Conservation (phyloP, 495 filamentous ascomycete genomes). For the Bryoglossum gracile region DNA sequence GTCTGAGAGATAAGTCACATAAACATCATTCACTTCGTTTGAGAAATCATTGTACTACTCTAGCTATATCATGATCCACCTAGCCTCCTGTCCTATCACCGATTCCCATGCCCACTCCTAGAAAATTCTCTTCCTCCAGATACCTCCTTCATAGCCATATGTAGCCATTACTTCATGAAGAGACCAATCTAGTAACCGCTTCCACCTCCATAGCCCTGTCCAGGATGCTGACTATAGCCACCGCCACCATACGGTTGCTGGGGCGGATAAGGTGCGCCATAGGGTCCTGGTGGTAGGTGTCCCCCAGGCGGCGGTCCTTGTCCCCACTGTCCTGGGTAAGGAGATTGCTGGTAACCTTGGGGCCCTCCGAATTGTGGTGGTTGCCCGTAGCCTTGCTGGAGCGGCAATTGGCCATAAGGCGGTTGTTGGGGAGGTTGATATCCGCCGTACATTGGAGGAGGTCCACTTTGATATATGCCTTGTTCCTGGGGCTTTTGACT, state of each 20-base stretch:
- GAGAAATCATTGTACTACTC: no score
- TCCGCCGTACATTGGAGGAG: neutral
- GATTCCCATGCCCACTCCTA: no score
- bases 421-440: constrained; percentile 12
- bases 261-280: neutral
- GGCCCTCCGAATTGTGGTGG: neutral
- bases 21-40: no score
- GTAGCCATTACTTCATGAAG: no score
- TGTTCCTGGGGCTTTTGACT: constrained; percentile 8
- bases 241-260: constrained; percentile 7
- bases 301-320: constrained; percentile 7
- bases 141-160: no score
- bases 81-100: no score
- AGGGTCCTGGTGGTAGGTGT: neutral
- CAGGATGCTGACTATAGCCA: neutral
- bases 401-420: constrained; percentile 13
- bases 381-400: neutral
- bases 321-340: neutral
- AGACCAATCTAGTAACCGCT: no score
- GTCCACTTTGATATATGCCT: constrained; percentile 11
- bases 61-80: no score
- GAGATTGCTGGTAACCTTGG: neutral
- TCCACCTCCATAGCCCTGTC: neutral
- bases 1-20: no score
- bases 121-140: no score